These are phyloP conservation scores for Podospora fimiseda DNA, from an alignment of 495 filamentous ascomycete species.

Conservation along the genomic window DNA sequence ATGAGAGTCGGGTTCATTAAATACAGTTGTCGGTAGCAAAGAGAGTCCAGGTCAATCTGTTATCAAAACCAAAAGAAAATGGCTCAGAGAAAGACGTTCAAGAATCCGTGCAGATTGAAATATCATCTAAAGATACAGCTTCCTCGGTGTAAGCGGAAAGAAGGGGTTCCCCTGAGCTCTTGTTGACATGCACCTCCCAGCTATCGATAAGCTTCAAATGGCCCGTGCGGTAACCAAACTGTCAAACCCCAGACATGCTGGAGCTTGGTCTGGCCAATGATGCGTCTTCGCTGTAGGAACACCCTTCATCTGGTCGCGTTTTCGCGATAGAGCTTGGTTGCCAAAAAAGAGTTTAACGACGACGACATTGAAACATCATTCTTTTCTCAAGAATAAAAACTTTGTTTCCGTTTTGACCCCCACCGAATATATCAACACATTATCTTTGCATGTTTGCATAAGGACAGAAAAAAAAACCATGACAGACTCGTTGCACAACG, in stretches of 20 bases:
- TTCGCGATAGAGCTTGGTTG: background rate
- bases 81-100: no score
- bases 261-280: constrained; percentile 3
- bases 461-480: constrained; percentile 44
- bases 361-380: background rate
- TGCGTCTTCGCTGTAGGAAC: constrained; percentile 4
- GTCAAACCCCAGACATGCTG: background rate
- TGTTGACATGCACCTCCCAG: background rate
- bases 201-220: constrained; percentile 3
- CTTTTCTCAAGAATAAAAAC: background rate
- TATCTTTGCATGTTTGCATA: constrained; percentile 2
- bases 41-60: no score
- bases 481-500: constrained; percentile 88
- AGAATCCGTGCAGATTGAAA: no score
- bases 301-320: constrained; percentile 6
- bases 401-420: no score
- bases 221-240: background rate
- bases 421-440: no score
- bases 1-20: no score
- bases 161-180: no score
- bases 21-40: no score
- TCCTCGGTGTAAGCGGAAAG: no score
- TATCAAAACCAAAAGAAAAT: no score
- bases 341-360: background rate
- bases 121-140: no score